Evolutionary conservation across 1,139 yeast species (phyloP).

Genomic region (Yamadazyma conglobata): DNA sequence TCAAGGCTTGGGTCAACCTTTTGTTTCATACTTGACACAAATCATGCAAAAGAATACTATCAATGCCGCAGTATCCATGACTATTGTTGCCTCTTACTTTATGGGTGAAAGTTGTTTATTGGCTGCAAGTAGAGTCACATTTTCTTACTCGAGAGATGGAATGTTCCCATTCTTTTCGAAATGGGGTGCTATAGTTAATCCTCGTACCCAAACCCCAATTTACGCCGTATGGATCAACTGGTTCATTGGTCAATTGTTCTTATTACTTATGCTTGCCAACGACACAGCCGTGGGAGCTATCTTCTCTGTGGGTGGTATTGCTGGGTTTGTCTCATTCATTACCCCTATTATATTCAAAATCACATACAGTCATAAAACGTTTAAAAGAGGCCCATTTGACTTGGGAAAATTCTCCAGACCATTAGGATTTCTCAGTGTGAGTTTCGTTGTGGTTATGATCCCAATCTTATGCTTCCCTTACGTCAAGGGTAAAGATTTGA

Average conservation of each 20-base stretch:
- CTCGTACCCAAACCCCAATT: constrained; percentile 60
- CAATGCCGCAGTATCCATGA: constrained; percentile 55
- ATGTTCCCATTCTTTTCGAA: constrained; percentile 58
- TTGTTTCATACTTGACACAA: constrained; percentile 56
- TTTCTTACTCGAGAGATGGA: constrained; percentile 68
- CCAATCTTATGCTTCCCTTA: constrained; percentile 69
- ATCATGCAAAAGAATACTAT: constrained; percentile 44
- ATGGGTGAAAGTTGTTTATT: constrained; percentile 73
- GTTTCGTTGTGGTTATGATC: constrained; percentile 57
- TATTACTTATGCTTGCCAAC: constrained; percentile 64
- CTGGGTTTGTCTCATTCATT: constrained; percentile 69
- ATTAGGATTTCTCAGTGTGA: constrained; percentile 32
- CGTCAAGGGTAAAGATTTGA: constrained; percentile 45
- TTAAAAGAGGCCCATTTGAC: constrained; percentile 69
- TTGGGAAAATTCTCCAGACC: constrained; percentile 54
- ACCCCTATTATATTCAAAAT: constrained; percentile 62
- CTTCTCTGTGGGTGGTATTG: constrained; percentile 74
- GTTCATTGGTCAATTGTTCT: constrained; percentile 52
- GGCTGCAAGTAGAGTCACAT: constrained; percentile 68
- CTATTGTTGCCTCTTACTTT: constrained; percentile 56
- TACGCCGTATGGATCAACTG: constrained; percentile 68
- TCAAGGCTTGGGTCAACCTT: constrained; percentile 61
- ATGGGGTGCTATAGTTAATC: constrained; percentile 51
- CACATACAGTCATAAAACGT: constrained; percentile 51
- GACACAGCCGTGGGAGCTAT: constrained; percentile 70